These are phyloP conservation scores for Alternaria brassicicola DNA, from an alignment of 2,329 filamentous ascomycete species.

Conservation along the genomic window DNA sequence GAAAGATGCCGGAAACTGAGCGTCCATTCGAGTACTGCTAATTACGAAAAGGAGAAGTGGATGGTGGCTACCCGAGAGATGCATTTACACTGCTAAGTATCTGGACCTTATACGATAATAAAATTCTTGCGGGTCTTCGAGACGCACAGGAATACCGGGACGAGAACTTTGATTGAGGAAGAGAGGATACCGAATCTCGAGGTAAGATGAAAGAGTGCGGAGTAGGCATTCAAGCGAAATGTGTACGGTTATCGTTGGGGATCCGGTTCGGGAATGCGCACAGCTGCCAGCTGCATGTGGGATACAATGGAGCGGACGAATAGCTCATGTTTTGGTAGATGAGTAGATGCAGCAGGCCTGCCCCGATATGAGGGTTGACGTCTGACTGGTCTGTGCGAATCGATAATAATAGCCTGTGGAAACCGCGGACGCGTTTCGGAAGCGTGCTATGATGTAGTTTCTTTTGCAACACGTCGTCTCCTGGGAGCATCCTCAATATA, in stretches of 20 bases:
- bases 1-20: too few relatives aligned
- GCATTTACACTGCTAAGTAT: too few relatives aligned
- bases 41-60: too few relatives aligned
- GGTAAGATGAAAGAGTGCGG: too few relatives aligned
- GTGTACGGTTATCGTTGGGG: background rate
- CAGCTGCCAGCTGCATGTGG: background rate
- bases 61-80: too few relatives aligned
- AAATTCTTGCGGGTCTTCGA: too few relatives aligned
- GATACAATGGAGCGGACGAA: background rate
- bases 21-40: too few relatives aligned
- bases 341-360: background rate
- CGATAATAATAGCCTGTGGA: background rate
- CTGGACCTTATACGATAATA: too few relatives aligned
- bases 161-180: too few relatives aligned
- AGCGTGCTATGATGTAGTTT: background rate
- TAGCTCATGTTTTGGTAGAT: background rate
- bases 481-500: background rate
- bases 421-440: background rate
- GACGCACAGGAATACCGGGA: too few relatives aligned
- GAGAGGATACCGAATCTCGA: too few relatives aligned
- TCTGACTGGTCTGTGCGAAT: conserved; percentile 8
- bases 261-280: background rate
- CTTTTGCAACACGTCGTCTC: background rate
- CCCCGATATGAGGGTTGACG: background rate
- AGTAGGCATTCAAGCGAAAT: background rate